phyloP scores from a whole-genome alignment of 805 yeast genomes.

The Yarrowia sp. region DNA sequence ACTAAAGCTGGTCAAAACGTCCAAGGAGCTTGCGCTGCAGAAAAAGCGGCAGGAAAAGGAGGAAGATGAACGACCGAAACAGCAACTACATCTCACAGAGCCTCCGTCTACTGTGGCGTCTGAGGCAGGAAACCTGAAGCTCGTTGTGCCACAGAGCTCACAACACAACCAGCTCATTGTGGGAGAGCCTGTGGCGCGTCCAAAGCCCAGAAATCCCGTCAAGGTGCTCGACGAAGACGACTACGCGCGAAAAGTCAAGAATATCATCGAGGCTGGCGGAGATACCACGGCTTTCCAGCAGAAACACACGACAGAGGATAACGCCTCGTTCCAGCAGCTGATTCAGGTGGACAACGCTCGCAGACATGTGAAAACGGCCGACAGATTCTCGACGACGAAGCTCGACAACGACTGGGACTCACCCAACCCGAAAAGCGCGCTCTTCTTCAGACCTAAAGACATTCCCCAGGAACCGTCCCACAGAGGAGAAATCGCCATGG shows the following conservation, averaged over 20 bases:
- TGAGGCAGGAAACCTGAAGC: slow-evolving; percentile 8
- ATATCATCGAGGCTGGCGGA: slow-evolving; percentile 30
- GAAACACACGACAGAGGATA: slow-evolving; percentile 37
- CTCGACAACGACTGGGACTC: slow-evolving; percentile 1
- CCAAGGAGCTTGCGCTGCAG: neutral
- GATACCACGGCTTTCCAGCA: slow-evolving; percentile 33
- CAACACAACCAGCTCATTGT: slow-evolving; percentile 21
- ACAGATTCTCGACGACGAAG: neutral
- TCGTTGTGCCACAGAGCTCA: neutral
- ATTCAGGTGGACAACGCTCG: slow-evolving; percentile 32
- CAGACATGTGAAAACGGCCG: neutral
- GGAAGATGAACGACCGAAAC: neutral
- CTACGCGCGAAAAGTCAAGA: slow-evolving; percentile 32
- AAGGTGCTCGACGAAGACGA: slow-evolving; percentile 36
- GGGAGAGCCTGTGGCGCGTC: neutral
- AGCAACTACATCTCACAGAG: neutral
- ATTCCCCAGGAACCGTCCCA: slow-evolving; percentile 3
- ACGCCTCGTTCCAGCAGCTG: slow-evolving; percentile 34
- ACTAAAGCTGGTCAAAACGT: slow-evolving; percentile 17
- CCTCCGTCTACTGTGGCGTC: neutral
- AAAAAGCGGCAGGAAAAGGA: neutral
- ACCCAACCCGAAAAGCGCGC: slow-evolving; percentile 3
- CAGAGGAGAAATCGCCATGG: slow-evolving; percentile 12
- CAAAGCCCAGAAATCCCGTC: slow-evolving; percentile 11
- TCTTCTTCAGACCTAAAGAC: neutral